These are phyloP conservation scores for Cystofilobasidium capitatum DNA, from an alignment of 768 basidiomycete species.

Conservation along the genomic window DNA sequence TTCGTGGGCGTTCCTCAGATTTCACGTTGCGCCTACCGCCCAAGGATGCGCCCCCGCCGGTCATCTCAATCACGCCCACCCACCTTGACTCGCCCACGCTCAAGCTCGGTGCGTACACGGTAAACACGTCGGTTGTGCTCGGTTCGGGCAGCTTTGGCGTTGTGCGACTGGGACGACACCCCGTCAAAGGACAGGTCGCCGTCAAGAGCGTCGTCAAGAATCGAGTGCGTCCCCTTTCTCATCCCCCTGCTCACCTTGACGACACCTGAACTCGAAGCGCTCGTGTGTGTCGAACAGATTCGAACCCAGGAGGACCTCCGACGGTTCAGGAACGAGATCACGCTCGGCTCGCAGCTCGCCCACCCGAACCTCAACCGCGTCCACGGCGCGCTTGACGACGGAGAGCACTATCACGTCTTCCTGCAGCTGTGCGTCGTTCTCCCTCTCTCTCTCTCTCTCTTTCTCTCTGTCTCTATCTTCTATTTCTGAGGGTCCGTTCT, in stretches of 20 bases:
- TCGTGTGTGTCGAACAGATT: background rate
- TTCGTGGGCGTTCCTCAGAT: background rate
- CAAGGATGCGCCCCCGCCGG: background rate
- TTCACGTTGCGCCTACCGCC: constrained; percentile 7
- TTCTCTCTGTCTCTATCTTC: background rate
- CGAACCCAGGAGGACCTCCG: background rate
- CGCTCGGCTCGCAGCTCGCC: background rate
- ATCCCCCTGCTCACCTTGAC: background rate
- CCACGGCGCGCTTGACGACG: background rate
- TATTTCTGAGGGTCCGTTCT: background rate
- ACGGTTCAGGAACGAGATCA: background rate
- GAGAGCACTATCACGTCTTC: background rate
- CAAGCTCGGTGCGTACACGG: constrained; percentile 1
- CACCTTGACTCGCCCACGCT: background rate
- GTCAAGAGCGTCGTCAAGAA: background rate
- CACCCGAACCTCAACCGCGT: background rate
- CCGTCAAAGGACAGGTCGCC: background rate
- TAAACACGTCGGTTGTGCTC: constrained; percentile 1
- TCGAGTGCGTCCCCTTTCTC: background rate
- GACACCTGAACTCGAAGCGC: background rate
- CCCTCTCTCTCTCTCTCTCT: background rate
- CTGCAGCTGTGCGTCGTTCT: background rate
- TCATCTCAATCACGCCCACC: background rate
- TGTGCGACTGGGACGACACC: constrained; percentile 15
- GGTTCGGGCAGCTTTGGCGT: constrained; percentile 18